Base-by-base conservation (phyloP, 495 filamentous ascomycete genomes). In the Halenospora varia region DNA sequence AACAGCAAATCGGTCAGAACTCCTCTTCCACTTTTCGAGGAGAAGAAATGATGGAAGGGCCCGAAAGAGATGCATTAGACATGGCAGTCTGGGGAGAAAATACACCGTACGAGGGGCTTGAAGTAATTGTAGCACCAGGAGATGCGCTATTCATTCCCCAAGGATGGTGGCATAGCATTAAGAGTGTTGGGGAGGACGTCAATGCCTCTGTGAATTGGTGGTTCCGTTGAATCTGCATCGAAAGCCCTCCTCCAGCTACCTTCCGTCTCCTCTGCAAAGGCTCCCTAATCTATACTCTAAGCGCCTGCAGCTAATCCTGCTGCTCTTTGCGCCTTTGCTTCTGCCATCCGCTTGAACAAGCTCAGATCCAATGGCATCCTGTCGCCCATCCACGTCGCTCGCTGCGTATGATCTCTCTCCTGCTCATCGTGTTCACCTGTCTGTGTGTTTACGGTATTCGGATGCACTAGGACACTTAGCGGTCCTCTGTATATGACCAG, bases 91-190 rank as follows among this genome's bases (percentile, higher is more conserved):
- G 94, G 94, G 75, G 71, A 1, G 65, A 70, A 20, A 56, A 59
- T 1, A 70, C 61, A 1, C 68, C 2, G 39, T 51, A 26, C 63
- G 58, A 64, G 25, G 78, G 77, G 3, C 77, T 72, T 59, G 84
- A 94, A 61, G 85, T 78, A 10, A 55, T 63, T n/a, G 62, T 96
- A 26, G 67, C 70, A 2, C 71, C 77, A 13, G 86, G 88, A 0
- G 92, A 97, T 75, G 84, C 77, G 0, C 56, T 97, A 44, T 97
- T 93, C 67, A 92, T 98, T 54, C 94, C 93, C 0, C 84, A 82
- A 57, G 90, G 90, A 11, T 98, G 92, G 91, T 98, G 94, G 94
- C 94, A 98, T 79, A 91, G 88, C 66, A 83, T 98, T 50, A 87
- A 82, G 64, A 90, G 92, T 19, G 63, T 83, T 51, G 88, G 86